Conservation (phyloP, 371 early-diverging fungal genomes). For the Rhizopus microsporus region DNA sequence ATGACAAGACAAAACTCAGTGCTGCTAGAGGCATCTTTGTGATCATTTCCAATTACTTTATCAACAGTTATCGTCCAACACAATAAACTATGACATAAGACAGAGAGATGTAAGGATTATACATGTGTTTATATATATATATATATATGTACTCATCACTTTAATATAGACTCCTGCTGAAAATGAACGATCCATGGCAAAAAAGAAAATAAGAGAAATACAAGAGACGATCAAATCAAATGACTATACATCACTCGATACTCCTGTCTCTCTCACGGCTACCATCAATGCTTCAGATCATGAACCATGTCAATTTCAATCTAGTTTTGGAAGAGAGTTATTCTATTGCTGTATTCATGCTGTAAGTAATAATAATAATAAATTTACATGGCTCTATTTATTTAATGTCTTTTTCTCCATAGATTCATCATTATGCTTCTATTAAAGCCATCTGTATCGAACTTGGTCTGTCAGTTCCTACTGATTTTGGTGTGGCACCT, state of each 20-base stretch:
- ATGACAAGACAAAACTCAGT: neutral
- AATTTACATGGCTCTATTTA: neutral
- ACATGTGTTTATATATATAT: neutral
- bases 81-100: slow-evolving; percentile 51
- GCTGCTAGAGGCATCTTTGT: slow-evolving; percentile 31
- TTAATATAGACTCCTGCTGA: slow-evolving; percentile 31
- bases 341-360: slow-evolving; percentile 66
- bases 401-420: neutral
- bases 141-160: neutral
- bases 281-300: slow-evolving; percentile 36
- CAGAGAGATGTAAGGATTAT: slow-evolving; percentile 40
- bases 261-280: slow-evolving; percentile 27
- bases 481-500: slow-evolving; percentile 58
- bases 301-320: slow-evolving; percentile 29
- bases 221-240: slow-evolving; percentile 16
- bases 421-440: slow-evolving; percentile 63
- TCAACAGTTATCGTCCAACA: slow-evolving; percentile 22
- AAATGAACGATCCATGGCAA: slow-evolving; percentile 37
- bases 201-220: slow-evolving; percentile 23
- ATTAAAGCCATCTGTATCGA: slow-evolving; percentile 60
- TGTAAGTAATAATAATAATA: slow-evolving; percentile 14
- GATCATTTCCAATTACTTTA: slow-evolving; percentile 47
- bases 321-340: slow-evolving; percentile 63
- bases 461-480: slow-evolving; percentile 34
- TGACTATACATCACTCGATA: slow-evolving; percentile 16